Evolutionary conservation across 768 basidiomycete genomes (phyloP).

Genomic region (Mycena polygramma): DNA sequence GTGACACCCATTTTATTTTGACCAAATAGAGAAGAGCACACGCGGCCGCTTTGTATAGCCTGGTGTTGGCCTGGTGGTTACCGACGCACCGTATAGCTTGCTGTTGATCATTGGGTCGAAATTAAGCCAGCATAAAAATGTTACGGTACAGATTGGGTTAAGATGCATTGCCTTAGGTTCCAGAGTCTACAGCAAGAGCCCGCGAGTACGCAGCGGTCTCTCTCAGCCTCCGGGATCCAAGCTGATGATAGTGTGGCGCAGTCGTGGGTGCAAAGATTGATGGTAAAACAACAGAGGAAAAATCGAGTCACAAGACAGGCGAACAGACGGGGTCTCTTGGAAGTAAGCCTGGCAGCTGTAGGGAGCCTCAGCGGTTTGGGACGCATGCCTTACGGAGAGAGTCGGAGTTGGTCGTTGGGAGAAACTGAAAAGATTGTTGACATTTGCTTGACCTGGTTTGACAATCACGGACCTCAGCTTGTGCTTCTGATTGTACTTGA

Average conservation of each 20-base stretch:
- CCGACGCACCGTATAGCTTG: not conserved
- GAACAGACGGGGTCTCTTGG: too few species aligned
- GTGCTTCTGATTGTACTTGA: conserved; percentile 5
- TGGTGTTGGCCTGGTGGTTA: not conserved
- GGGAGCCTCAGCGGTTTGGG: too few species aligned
- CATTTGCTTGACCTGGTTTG: not conserved
- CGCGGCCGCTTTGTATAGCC: not conserved
- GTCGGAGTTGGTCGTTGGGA: too few species aligned
- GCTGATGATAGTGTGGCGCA: conserved; percentile 20
- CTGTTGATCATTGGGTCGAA: too few species aligned
- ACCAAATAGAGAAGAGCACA: not conserved
- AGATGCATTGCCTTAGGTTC: not conserved
- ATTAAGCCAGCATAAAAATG: not conserved
- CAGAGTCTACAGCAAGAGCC: not conserved
- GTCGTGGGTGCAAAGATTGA: not conserved
- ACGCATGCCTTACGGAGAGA: too few species aligned
- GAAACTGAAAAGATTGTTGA: too few species aligned
- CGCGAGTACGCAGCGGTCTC: not conserved
- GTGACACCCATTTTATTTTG: not conserved
- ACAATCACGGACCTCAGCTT: not conserved
- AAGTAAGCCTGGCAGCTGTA: too few species aligned
- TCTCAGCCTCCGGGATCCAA: not conserved
- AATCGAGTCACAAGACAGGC: not conserved
- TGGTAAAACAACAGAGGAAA: not conserved
- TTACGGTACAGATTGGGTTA: not conserved